Percentiles rank a stretch among this genome's conserved stretches.
Conservation (phyloP, 495 filamentous ascomycete genomes). For the Neurospora sp. region DNA sequence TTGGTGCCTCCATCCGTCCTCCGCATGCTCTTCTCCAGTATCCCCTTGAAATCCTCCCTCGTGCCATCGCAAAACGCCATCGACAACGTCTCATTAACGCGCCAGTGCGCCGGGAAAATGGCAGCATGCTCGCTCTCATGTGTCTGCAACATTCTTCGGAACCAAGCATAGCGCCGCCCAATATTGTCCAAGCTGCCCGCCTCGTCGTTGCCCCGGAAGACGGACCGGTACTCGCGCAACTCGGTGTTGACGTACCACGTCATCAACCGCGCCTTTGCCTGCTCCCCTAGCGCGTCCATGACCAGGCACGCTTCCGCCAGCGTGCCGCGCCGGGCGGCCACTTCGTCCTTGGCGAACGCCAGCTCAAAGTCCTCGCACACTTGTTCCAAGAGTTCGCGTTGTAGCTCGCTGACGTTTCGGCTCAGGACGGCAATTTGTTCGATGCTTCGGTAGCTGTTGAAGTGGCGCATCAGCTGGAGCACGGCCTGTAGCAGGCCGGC, state of each 20-base stretch:
- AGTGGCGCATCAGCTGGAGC: conserved; percentile 95
- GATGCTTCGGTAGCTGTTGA: conserved; percentile 95
- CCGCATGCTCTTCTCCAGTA: conserved; percentile 77
- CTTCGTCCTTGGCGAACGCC: conserved; percentile 83
- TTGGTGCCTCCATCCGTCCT: conserved; percentile 53
- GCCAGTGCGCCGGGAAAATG: conserved; percentile 84
- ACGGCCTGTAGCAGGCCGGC: conserved; percentile 91
- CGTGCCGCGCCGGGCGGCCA: conserved; percentile 55
- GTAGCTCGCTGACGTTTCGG: conserved; percentile 87
- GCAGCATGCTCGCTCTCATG: conserved; percentile 88
- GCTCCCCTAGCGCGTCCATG: conserved; percentile 91
- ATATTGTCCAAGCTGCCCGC: conserved; percentile 97
- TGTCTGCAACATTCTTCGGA: conserved; percentile 87
- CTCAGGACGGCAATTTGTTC: conserved; percentile 94
- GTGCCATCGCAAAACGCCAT: conserved; percentile 93
- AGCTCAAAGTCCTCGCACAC: conserved; percentile 98
- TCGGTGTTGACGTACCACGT: conserved; percentile 99
- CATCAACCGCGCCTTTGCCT: conserved; percentile 69
- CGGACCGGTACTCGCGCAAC: conserved; percentile 86
- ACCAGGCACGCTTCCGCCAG: conserved; percentile 83
- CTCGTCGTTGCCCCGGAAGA: conserved; percentile 94
- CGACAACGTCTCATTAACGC: conserved; percentile 81
- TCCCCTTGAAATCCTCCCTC: conserved; percentile 87
- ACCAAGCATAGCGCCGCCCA: conserved; percentile 89
- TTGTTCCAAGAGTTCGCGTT: conserved; percentile 89